A percentile compares a stretch with the other conserved stretches of the same genome.
phyloP scores from a whole-genome alignment of 176 grass and related monocot species.

The Avena sativa region DNA sequence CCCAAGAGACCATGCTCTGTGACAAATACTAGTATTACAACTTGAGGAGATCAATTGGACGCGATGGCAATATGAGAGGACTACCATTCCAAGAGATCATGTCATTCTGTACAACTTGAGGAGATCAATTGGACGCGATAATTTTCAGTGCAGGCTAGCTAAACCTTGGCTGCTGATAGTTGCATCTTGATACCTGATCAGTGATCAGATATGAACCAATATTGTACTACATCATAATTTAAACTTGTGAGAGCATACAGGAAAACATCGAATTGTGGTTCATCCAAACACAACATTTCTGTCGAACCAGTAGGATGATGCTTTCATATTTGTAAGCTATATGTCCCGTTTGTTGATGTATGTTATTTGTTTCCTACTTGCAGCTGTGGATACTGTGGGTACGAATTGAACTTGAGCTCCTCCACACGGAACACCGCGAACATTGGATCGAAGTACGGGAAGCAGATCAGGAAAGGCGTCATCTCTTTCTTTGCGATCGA shows the following conservation, averaged over 20 bases:
- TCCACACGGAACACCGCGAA: constrained; percentile 59
- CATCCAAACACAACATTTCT: not conserved
- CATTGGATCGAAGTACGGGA: constrained; percentile 73
- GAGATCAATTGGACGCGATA: not conserved
- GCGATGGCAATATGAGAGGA: too few relatives aligned
- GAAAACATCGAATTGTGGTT: not conserved
- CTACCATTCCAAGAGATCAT: too few relatives aligned
- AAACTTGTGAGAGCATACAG: not conserved
- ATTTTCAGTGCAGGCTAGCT: not conserved
- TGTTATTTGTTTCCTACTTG: not conserved
- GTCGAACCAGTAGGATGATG: not conserved
- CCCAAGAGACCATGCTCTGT: not conserved
- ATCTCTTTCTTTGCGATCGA: constrained; percentile 61
- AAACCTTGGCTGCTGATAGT: not conserved
- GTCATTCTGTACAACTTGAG: too few relatives aligned
- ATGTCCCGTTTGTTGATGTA: not conserved
- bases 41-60: not conserved
- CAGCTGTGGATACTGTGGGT: constrained; percentile 74
- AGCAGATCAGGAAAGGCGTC: constrained; percentile 72
- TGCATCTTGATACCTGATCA: not conserved
- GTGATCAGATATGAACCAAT: not conserved
- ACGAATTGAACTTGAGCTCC: constrained; percentile 75
- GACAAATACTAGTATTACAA: not conserved
- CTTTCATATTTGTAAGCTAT: not conserved
- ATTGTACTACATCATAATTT: not conserved